Evolutionary conservation across 208 protist species (phyloP), one percentile per base, ranked within the genome.

Genomic region (Crithidia thermophila): DNA sequence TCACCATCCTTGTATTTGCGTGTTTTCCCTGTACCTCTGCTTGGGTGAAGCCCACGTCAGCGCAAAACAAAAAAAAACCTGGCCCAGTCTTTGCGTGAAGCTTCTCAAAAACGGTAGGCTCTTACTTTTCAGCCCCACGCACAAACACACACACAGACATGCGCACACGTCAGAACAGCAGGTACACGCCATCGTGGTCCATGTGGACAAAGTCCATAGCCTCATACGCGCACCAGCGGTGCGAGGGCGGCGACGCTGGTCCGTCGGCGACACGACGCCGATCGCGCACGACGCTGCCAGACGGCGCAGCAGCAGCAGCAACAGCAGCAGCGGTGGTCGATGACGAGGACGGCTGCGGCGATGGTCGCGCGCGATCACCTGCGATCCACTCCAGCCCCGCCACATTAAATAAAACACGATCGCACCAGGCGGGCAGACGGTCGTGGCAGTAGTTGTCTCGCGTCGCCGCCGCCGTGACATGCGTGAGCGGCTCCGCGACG

Each of bases 361-460:
- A 5, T 21, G 73, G 31, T 37, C 51, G 47, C 20, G 77, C 50
- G 34, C 69, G 60, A 36, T 76, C 67, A 7, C 84, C 82, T 8
- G 76, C 62, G 50, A 92, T 75, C 47, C 85, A 69, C 60, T 91
- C 86, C 33, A 92, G 70, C 2, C 75, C 87, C 6, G 90, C 74
- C 20, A 87, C 76, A 51, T 91, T 95, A 64, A 90, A 93, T 4
- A 89, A 45, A 18, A 95, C 72, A n/a, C 90, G 81, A 60, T 95
- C 90, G 59, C 90, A 95, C 90, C 90, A 95, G 23, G 90, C 90
- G 8, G 90, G 87, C 39, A 93, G 50, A n/a, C 90, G 82, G 30
- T 67, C 31, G 27, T 72, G 79, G 11, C 27, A 20, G 46, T 82
- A 92, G 33, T 65, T 78, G 39, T 71, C 60, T 11, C 58, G 53